Conservation (phyloP, 495 filamentous ascomycete genomes). For the Trichocladium uniseriatum region DNA sequence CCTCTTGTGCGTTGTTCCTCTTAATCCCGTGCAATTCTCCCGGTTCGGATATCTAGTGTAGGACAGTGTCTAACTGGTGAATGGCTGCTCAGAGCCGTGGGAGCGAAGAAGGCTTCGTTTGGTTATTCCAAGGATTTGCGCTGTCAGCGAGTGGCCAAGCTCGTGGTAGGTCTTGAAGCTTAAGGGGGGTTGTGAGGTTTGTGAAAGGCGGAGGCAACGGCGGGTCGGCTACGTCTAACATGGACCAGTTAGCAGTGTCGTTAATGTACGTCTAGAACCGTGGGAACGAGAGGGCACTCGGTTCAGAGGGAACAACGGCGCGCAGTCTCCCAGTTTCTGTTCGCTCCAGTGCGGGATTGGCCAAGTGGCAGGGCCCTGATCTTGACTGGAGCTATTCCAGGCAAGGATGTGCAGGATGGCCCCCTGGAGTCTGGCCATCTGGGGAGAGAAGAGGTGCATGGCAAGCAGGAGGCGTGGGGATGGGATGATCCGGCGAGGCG, state of each 20-base stretch:
- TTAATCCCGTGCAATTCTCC: too few species aligned
- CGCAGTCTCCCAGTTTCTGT: neutral
- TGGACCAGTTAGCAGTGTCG: neutral
- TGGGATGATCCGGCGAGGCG: neutral
- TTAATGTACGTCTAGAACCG: neutral
- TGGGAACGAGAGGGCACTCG: neutral
- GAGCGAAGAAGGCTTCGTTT: neutral
- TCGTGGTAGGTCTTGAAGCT: conserved; percentile 3
- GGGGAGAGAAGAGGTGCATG: neutral
- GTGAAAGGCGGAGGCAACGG: neutral
- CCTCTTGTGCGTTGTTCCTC: too few species aligned
- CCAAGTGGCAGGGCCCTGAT: neutral
- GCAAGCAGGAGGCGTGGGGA: neutral
- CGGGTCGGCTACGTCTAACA: neutral
- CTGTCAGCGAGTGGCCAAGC: conserved; percentile 8
- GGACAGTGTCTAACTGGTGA: neutral
- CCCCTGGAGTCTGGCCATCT: too few species aligned
- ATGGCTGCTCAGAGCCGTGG: neutral
- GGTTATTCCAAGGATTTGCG: conserved; percentile 10
- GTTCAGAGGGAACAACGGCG: neutral
- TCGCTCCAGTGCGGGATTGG: neutral
- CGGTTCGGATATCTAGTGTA: too few species aligned
- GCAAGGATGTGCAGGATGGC: too few species aligned
- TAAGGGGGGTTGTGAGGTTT: neutral
- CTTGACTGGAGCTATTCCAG: too few species aligned